A percentile compares a stretch with the other conserved stretches of the same genome.
phyloP scores from a whole-genome alignment of 176 grass and related monocot species.

The Triticum dicoccoides region DNA sequence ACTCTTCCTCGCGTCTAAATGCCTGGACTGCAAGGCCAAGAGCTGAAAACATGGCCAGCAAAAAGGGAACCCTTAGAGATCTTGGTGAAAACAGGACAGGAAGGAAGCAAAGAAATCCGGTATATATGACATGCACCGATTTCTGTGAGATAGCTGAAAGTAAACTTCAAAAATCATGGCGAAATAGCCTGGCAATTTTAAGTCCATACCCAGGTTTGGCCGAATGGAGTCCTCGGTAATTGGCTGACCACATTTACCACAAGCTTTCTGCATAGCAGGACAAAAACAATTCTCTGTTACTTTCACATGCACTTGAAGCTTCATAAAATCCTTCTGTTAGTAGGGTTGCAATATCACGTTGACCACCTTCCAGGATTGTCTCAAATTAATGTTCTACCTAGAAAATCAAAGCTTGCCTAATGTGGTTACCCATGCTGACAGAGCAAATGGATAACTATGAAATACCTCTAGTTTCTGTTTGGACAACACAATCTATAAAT shows the following conservation, averaged over 20 bases:
- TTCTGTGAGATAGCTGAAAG: conserved; percentile 2
- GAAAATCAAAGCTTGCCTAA: neutral
- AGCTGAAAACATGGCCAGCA: conserved; percentile 37
- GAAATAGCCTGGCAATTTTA: neutral
- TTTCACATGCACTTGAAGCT: conserved; percentile 20
- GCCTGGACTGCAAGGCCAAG: conserved; percentile 81
- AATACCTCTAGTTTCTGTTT: neutral
- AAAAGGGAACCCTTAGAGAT: neutral
- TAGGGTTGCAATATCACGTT: neutral
- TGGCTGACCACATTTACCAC: conserved; percentile 62
- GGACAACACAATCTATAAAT: neutral
- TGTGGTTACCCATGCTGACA: neutral
- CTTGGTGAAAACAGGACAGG: neutral
- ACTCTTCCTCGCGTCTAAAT: conserved; percentile 68
- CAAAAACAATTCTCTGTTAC: conserved; percentile 1
- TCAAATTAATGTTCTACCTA: neutral
- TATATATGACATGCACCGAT: neutral
- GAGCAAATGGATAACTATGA: neutral
- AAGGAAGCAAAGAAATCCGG: neutral
- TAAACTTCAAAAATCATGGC: neutral
- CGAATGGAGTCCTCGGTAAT: conserved; percentile 52
- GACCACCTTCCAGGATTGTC: neutral
- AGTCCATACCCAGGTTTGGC: conserved; percentile 66
- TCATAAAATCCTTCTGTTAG: neutral
- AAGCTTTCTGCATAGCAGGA: conserved; percentile 70